These are phyloP conservation scores for Jaapia argillacea DNA, from an alignment of 768 basidiomycete genomes.

Conservation along the genomic window DNA sequence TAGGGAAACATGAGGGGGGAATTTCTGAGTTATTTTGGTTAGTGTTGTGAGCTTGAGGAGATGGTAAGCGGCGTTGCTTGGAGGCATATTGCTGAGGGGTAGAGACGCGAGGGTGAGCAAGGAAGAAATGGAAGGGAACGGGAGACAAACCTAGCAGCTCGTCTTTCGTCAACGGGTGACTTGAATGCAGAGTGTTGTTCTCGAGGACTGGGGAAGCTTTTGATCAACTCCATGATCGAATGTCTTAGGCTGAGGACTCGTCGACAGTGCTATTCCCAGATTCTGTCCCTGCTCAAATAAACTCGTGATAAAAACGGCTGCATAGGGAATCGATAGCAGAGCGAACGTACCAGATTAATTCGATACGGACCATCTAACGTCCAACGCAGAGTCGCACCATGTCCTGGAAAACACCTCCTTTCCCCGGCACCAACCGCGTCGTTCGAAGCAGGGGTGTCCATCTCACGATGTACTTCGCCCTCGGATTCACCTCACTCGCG, in stretches of 20 bases:
- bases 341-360: no score
- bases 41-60: constrained; percentile 47
- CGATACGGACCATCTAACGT: constrained; percentile 65
- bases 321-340: no score
- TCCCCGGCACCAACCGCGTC: constrained; percentile 13
- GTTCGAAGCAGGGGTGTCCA: constrained; percentile 31
- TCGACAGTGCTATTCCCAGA: no score
- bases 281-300: constrained; percentile 1
- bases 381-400: constrained; percentile 87
- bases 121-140: constrained; percentile 10
- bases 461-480: constrained; percentile 70
- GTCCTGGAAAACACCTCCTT: constrained; percentile 62
- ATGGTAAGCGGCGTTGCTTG: constrained; percentile 71
- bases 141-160: constrained; percentile 52
- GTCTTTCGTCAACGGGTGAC: constrained; percentile 34
- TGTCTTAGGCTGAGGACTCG: no score
- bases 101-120: neutral
- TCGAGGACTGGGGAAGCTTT: no score
- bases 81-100: constrained; percentile 45
- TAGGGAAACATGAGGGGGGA: constrained; percentile 75
- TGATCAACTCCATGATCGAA: no score
- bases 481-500: constrained; percentile 28
- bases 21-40: constrained; percentile 70
- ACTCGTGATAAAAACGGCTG: no score
- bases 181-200: constrained; percentile 28